phyloP scores from a whole-genome alignment of 352 stramenopile genomes.

The Phytophthora pistaciae region DNA sequence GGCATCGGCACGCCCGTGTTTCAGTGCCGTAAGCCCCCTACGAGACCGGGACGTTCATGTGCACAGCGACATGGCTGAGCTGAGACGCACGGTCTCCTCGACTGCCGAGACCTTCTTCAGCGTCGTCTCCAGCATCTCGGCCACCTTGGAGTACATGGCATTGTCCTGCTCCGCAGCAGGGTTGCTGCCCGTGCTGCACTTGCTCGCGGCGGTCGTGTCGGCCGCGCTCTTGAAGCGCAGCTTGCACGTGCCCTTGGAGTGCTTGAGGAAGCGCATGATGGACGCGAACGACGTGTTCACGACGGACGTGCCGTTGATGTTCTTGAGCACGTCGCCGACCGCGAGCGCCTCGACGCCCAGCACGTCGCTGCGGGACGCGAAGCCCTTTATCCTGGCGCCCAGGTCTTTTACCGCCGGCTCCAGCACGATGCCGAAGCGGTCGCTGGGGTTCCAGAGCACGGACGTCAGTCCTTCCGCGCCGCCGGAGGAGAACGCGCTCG shows the following conservation, averaged over 20 bases:
- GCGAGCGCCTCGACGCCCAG: conserved; percentile 71
- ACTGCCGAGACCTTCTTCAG: conserved; percentile 81
- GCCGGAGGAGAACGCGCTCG: conserved; percentile 58
- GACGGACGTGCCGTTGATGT: conserved; percentile 80
- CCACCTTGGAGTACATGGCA: conserved; percentile 70
- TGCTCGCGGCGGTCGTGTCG: conserved; percentile 19
- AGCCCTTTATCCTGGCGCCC: conserved; percentile 71
- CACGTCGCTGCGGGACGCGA: conserved; percentile 72
- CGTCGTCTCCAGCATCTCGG: conserved; percentile 74
- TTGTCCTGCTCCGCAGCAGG: conserved; percentile 48
- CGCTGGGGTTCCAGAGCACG: conserved; percentile 80
- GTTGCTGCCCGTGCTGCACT: conserved; percentile 42
- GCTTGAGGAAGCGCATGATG: conserved; percentile 84
- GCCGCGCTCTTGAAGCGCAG: conserved; percentile 61
- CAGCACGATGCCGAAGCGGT: conserved; percentile 78
- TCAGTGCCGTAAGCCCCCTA: background rate
- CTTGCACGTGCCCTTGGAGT: conserved; percentile 80
- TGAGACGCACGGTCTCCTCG: conserved; percentile 82
- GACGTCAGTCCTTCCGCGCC: conserved; percentile 40
- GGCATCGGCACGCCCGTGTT: background rate
- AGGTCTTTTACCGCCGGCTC: conserved; percentile 56
- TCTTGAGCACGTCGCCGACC: conserved; percentile 72
- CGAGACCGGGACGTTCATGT: conserved; percentile 29
- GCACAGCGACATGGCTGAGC: conserved; percentile 76
- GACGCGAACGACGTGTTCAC: conserved; percentile 60